Evolutionary conservation across 1,284 basidiomycete species (phyloP), one percentile per base, ranked within the genome.

Genomic region (Ceratobasidium theobromae): DNA sequence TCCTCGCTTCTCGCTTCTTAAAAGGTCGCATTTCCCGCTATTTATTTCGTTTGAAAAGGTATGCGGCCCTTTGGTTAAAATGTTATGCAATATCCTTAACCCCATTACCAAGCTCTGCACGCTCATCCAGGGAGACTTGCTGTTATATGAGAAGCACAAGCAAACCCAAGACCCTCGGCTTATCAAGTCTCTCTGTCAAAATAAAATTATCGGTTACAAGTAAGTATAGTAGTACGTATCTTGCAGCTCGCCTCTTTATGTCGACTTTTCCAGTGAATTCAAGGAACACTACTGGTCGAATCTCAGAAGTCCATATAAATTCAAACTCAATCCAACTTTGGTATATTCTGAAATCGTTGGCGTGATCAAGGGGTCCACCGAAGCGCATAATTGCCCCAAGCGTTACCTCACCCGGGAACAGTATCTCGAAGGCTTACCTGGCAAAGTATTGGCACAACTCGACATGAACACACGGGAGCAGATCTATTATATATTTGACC

Each of bases 21-120:
- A 60, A 9, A 38, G 38, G 1, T 35, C 41, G 11, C 32, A 67
- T 45, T 67, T 67, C 46, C 66, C 66, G 4, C 35, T 67, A 8
- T 67, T 67, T 53, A 46, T 67, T 14, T 51, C 54, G 1, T 58
- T 52, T 43, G 66, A 62, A 1, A 55, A 67, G 48, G 66, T 67
- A 33, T n/a, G 48, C 32, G 28, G n/a, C 18, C 14, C 23, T 4
- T 18, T 8, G 16, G n/a, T 23, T 1, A 18, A 9, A 16, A 3
- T 18, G 12, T 38, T 18, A 9, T 23, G 27, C 5, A 25, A 43
- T 45, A 12, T 32, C n/a, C 23, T 30, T n/a, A 40, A 14, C 27
- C 12, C 3, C 4, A 3, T 41, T 33, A 9, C 27, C 5, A 2
- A 65, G 60, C 14, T 65, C 12, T 52, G 60, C 32, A 43, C 48